These are phyloP conservation scores for Cadophora luteo-olivacea DNA, from an alignment of 2,329 filamentous ascomycete species.

Conservation along the genomic window DNA sequence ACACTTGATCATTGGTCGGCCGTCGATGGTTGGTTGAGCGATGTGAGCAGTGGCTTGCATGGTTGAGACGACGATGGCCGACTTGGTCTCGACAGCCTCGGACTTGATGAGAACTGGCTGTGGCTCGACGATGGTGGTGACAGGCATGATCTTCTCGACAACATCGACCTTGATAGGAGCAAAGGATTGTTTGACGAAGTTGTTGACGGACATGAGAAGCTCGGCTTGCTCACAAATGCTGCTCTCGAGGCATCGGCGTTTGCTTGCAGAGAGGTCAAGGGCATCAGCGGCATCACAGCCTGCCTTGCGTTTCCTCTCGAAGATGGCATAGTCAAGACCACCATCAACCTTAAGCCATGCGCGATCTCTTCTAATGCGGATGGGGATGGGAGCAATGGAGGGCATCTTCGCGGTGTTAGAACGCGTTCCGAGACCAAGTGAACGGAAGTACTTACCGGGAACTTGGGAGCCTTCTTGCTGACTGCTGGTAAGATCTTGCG, in stretches of 20 bases:
- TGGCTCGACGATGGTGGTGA: neutral
- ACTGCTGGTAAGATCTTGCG: neutral
- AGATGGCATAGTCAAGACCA: neutral
- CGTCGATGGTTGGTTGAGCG: neutral
- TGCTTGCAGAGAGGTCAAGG: neutral
- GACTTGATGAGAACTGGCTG: neutral
- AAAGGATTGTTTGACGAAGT: neutral
- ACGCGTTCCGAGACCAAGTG: neutral
- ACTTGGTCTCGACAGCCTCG: neutral
- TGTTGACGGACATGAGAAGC: neutral
- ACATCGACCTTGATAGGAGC: neutral
- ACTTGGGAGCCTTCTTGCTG: neutral
- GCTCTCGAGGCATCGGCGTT: neutral
- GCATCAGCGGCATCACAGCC: neutral
- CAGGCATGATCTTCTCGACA: neutral
- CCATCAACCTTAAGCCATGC: neutral
- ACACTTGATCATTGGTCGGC: neutral
- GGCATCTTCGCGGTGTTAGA: neutral
- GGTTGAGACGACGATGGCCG: neutral
- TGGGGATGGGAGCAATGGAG: neutral
- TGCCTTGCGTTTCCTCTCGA: neutral
- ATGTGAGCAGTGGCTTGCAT: neutral
- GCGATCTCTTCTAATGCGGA: neutral
- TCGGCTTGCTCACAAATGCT: neutral
- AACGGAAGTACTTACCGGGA: neutral